These are phyloP conservation scores for Drechslerella coelobrocha DNA, from an alignment of 2,329 filamentous ascomycete species.

Conservation along the genomic window DNA sequence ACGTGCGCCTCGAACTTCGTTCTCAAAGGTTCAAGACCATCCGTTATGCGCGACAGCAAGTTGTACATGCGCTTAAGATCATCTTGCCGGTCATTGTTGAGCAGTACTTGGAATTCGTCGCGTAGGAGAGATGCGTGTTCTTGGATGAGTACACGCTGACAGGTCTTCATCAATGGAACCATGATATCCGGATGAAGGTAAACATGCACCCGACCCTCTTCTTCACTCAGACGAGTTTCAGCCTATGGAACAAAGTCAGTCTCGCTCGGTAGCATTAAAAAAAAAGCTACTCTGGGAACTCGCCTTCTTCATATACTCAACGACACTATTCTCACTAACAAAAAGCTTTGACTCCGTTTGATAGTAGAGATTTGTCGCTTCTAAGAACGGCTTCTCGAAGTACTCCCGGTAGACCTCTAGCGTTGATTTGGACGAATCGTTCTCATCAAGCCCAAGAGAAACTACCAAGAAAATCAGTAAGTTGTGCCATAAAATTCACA, in stretches of 20 bases:
- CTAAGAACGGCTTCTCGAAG: conserved; percentile 91
- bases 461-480: conserved; percentile 60
- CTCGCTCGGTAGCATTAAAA: neutral
- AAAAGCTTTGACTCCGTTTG: conserved; percentile 91
- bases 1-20: conserved; percentile 91
- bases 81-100: conserved; percentile 92
- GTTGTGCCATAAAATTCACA: neutral
- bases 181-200: conserved; percentile 93
- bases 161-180: conserved; percentile 80
- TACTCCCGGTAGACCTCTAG: conserved; percentile 91
- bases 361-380: conserved; percentile 84
- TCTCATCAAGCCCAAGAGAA: conserved; percentile 90
- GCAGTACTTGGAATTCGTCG: conserved; percentile 91
- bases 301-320: conserved; percentile 98
- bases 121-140: conserved; percentile 84
- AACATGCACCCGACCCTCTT: conserved; percentile 89
- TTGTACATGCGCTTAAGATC: conserved; percentile 97
- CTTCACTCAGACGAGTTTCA: conserved; percentile 83
- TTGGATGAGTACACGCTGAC: conserved; percentile 86
- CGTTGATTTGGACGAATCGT: conserved; percentile 89
- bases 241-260: conserved; percentile 60
- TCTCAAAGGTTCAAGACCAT: conserved; percentile 87
- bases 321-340: conserved; percentile 93
- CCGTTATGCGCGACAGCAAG: conserved; percentile 83
- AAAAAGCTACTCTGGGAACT: neutral